Evolutionary conservation across 306 rosid genomes (phyloP).

Genomic region (Quercus mongolica): DNA sequence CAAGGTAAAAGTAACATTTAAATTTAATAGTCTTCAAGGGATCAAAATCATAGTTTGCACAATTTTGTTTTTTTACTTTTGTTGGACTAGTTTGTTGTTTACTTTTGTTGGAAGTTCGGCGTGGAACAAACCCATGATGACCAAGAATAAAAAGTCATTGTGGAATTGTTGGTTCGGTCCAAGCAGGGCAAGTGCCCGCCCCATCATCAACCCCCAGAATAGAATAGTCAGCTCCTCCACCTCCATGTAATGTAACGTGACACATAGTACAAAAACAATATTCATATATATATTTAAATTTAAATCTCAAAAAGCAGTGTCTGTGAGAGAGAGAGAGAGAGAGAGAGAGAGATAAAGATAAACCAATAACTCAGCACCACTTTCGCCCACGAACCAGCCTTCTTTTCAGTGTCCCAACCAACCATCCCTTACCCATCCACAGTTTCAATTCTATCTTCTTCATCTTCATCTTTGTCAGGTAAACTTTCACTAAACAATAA

Average conservation of each 20-base stretch:
- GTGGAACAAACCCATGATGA: conserved; percentile 1
- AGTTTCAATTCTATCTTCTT: conserved; percentile 14
- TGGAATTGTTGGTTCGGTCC: conserved; percentile 20
- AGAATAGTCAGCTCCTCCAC: conserved; percentile 50
- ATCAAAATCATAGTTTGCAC: too few species aligned
- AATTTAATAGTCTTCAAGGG: too few species aligned
- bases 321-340: conserved; percentile 11
- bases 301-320: conserved; percentile 4
- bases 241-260: conserved; percentile 44
- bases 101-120: neutral
- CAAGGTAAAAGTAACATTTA: too few species aligned
- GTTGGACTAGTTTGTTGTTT: neutral
- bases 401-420: conserved; percentile 37
- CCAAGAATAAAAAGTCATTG: conserved; percentile 1
- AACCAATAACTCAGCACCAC: conserved; percentile 43
- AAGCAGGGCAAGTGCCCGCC: conserved; percentile 2
- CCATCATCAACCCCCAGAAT: conserved; percentile 34
- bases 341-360: conserved; percentile 22
- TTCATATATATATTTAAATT: conserved; percentile 25
- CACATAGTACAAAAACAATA: conserved; percentile 23
- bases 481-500: neutral
- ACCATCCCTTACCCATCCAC: conserved; percentile 31
- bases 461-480: conserved; percentile 36
- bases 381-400: conserved; percentile 44
- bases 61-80: too few species aligned